Base-by-base conservation (phyloP, 345 rosid genomes). In the Melaleuca quinquenervia region DNA sequence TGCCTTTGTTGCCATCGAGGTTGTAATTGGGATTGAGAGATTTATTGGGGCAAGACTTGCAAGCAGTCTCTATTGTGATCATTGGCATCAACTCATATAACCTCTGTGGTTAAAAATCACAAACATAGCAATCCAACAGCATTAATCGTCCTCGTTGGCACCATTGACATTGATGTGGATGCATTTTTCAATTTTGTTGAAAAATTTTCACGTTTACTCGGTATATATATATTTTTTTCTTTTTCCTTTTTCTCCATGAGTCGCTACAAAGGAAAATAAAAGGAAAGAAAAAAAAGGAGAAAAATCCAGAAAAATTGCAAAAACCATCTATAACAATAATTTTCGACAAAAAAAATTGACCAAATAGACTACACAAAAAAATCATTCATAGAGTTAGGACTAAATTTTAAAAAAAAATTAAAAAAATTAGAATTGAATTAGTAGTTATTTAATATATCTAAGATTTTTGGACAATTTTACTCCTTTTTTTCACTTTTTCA, bases 181-280 rank as follows among this genome's bases (percentile, higher is more conserved):
- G 8, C 8, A 3, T 54, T 54, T 54, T 54, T 8, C 0, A 54
- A 54, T 54, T 8, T 7, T 0, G 4, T 41, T 41, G 21, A 8
- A 8, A 54, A 53, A 6, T 53, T 7, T 53, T 54, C 5, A 1
- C 0, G 55, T 52, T 52, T 18, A 0, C 55, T 16, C n/a, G n/a
- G n/a, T n/a, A n/a, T n/a, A n/a, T n/a, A n/a, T n/a, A n/a, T n/a
- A 0, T 54, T 54, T 54, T 0, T 26, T 10, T 54, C 8, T 3
- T 2, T 8, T 54, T 20, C 4, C 3, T 21, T 21, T 21, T 54
- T 54, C 22, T 11, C 8, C 26, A 0, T 24, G 2, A 3, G 2
- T 21, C 9, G 0, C 0, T 8, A 0, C 3, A 0, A 11, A 1
- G 0, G n/a, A 5, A 7, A 54, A 8, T 7, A 7, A 0, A 0